A percentile compares a stretch with the other conserved stretches of the same genome.
These are phyloP conservation scores for Talaromyces sp. DNA, from an alignment of 2,329 filamentous ascomycete genomes.

Conservation along the genomic window DNA sequence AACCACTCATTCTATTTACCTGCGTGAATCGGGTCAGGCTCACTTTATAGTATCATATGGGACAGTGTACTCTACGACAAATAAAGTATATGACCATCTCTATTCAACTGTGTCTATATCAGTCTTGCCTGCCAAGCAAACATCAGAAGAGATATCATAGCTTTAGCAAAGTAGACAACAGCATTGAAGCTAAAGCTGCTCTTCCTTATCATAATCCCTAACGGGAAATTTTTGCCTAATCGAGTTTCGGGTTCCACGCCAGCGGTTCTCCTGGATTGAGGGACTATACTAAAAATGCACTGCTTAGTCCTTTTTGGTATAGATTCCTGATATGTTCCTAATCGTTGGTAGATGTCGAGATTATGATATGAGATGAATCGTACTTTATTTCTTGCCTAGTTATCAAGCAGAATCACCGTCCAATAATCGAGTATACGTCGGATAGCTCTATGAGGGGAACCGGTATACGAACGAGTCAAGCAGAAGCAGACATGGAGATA, in stretches of 20 bases:
- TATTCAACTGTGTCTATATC: neutral
- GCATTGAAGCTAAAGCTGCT: neutral
- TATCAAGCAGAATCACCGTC: neutral
- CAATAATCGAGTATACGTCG: neutral
- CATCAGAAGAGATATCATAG: neutral
- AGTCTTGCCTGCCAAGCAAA: neutral
- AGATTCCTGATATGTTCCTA: neutral
- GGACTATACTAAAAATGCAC: neutral
- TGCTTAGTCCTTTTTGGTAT: neutral
- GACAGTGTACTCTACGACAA: neutral
- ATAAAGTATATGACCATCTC: neutral
- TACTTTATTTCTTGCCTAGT: neutral
- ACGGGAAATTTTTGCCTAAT: constrained; percentile 13
- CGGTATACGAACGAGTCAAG: neutral
- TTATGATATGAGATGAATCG: neutral
- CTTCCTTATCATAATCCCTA: neutral
- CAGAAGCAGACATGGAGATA: neutral
- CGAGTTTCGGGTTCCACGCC: constrained; percentile 6
- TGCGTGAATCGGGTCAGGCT: neutral
- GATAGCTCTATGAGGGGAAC: neutral
- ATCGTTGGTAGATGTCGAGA: neutral
- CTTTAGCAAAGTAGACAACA: neutral
- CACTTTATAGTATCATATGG: neutral
- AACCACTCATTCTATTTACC: constrained; percentile 1
- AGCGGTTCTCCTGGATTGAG: neutral